phyloP scores from a whole-genome alignment of 2,329 filamentous ascomycete species.

The Cytospora paraplurivora region DNA sequence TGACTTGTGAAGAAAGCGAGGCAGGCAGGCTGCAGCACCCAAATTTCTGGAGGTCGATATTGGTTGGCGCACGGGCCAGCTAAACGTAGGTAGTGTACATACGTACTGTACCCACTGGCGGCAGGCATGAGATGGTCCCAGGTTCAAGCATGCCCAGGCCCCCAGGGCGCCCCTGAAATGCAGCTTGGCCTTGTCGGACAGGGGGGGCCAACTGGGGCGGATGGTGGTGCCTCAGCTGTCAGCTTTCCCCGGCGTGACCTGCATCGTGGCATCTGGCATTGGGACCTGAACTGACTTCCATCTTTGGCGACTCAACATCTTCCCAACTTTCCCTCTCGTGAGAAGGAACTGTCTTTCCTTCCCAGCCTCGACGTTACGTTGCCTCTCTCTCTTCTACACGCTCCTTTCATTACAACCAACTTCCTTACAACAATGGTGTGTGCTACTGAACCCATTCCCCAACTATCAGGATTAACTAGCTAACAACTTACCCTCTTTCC shows the following conservation, averaged over 20 bases:
- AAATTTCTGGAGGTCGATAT: constrained; percentile 18
- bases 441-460: background rate
- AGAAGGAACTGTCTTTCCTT: constrained; percentile 13
- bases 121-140: background rate
- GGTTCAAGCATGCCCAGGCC: background rate
- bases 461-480: background rate
- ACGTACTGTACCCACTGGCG: background rate
- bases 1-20: background rate
- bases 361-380: constrained; percentile 11
- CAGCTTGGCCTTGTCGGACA: constrained; percentile 2
- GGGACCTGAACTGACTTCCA: constrained; percentile 6
- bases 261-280: constrained; percentile 24
- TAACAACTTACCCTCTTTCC: constrained; percentile 20
- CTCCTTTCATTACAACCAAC: constrained; percentile 19
- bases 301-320: constrained; percentile 4
- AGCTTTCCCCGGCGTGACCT: constrained; percentile 9
- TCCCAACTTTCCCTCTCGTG: constrained; percentile 7
- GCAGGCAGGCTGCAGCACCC: background rate
- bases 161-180: no score
- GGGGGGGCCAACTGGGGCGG: constrained; percentile 18
- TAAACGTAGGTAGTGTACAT: background rate
- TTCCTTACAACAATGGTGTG: constrained; percentile 37
- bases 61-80: constrained; percentile 1
- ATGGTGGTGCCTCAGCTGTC: no score
- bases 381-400: constrained; percentile 17